These are phyloP conservation scores for Chalciporus sp. DNA, from an alignment of 1,284 basidiomycete genomes.

Conservation along the genomic window DNA sequence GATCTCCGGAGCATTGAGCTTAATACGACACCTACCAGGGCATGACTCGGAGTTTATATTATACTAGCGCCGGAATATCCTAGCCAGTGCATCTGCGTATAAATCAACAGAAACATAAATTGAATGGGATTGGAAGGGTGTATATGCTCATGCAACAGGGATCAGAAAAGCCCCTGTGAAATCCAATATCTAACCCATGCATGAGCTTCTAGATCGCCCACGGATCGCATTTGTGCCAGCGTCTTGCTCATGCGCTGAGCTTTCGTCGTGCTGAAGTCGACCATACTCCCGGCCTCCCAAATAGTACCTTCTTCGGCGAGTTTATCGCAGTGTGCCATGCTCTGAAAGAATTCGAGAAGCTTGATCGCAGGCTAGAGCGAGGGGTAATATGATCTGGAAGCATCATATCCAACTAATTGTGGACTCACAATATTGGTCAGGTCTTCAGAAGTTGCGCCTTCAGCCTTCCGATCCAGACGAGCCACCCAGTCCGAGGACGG, in stretches of 20 bases:
- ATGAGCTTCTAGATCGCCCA: slow-evolving; percentile 16
- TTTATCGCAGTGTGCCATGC: slow-evolving; percentile 6
- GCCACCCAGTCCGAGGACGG: slow-evolving; percentile 22
- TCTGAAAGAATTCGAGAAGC: slow-evolving; percentile 21
- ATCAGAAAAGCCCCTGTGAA: slow-evolving; percentile 13
- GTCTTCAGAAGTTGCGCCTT: slow-evolving; percentile 4
- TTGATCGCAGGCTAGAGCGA: slow-evolving; percentile 27
- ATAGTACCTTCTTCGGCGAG: not conserved
- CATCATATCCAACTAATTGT: no score
- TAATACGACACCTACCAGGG: no score
- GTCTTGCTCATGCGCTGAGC: slow-evolving; percentile 11
- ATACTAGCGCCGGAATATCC: no score
- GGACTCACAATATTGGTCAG: not conserved
- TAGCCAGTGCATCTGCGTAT: no score
- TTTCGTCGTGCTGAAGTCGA: slow-evolving; percentile 10
- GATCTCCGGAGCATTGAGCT: no score
- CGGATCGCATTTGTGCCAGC: slow-evolving; percentile 13
- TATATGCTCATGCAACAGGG: not conserved
- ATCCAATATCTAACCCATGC: slow-evolving; percentile 26
- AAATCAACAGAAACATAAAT: no score
- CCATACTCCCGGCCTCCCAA: slow-evolving; percentile 13
- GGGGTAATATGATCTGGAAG: no score
- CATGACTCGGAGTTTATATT: no score
- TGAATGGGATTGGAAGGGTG: no score
- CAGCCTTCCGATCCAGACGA: slow-evolving; percentile 16